Evolutionary conservation across 495 filamentous ascomycete genomes (phyloP).

Genomic region (Lindgomyces ingoldianus): DNA sequence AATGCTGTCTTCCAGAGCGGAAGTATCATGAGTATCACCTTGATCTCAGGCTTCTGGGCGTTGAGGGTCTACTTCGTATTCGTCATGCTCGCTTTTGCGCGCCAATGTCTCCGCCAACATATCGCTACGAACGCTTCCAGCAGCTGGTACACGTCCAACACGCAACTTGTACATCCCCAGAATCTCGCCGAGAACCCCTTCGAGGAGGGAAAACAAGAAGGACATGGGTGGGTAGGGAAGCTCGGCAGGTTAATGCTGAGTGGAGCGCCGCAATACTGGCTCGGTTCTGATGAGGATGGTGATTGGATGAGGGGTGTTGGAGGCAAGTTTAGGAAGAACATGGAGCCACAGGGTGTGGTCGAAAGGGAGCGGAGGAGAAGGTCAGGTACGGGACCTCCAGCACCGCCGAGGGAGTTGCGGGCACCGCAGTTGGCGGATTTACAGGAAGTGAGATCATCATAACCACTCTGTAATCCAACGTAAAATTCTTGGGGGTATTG

Average conservation of each 20-base stretch:
- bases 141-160: conserved; percentile 19
- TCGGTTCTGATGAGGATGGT: conserved; percentile 56
- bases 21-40: conserved; percentile 70
- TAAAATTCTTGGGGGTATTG: too few species aligned
- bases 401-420: conserved; percentile 30
- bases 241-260: conserved; percentile 72
- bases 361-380: conserved; percentile 69
- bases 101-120: conserved; percentile 65
- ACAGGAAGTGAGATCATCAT: conserved; percentile 23
- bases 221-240: conserved; percentile 74
- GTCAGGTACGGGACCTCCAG: conserved; percentile 66
- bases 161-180: conserved; percentile 46
- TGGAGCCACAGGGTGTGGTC: conserved; percentile 49
- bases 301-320: conserved; percentile 62
- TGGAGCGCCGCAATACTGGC: conserved; percentile 73
- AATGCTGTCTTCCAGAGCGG: conserved; percentile 64
- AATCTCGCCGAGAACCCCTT: conserved; percentile 70
- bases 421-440: conserved; percentile 24
- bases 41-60: conserved; percentile 70
- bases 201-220: conserved; percentile 62
- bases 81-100: conserved; percentile 76
- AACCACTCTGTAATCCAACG: not conserved
- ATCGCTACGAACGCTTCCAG: conserved; percentile 35
- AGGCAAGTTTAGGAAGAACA: conserved; percentile 53
- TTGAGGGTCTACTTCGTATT: conserved; percentile 76